Percentiles rank a stretch among this genome's conserved stretches.
Conservation (phyloP, 805 yeast genomes). For the Saccharomycopsis oosterbeekiorum region DNA sequence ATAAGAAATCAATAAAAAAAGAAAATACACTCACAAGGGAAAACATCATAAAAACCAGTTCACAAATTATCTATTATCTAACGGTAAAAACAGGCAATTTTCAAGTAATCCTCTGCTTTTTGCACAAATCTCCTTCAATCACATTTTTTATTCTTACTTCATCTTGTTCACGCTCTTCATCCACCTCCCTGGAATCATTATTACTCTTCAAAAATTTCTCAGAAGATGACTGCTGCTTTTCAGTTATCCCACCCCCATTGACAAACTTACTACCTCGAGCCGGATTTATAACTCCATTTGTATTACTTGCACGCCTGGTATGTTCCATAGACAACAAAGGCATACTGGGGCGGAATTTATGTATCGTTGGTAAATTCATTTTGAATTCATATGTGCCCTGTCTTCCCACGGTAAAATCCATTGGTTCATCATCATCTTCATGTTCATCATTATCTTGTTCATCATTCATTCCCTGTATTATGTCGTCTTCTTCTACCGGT, state of each 20-base stretch:
- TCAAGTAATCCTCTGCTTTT: not conserved
- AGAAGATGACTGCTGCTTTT: not conserved
- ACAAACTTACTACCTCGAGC: not conserved
- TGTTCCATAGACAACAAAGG: conserved; percentile 5
- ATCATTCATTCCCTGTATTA: not conserved
- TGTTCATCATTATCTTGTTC: not conserved
- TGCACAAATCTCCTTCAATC: not conserved
- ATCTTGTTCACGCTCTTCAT: not conserved
- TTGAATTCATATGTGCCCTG: conserved; percentile 5
- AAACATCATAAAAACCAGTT: no score
- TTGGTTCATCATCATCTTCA: not conserved
- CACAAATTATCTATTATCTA: no score
- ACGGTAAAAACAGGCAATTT: no score
- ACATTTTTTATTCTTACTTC: not conserved
- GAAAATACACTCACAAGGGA: no score
- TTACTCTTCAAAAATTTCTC: not conserved
- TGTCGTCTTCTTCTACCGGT: not conserved
- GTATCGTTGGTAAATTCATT: conserved; percentile 5
- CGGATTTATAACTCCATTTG: not conserved
- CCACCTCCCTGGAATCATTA: not conserved
- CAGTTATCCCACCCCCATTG: not conserved
- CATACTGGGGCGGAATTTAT: conserved; percentile 9
- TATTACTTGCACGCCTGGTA: not conserved
- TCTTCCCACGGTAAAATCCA: not conserved
- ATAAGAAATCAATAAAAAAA: no score